These are phyloP conservation scores for Moesziomyces aphidis DNA, from an alignment of 1,284 basidiomycete species.

Conservation along the genomic window DNA sequence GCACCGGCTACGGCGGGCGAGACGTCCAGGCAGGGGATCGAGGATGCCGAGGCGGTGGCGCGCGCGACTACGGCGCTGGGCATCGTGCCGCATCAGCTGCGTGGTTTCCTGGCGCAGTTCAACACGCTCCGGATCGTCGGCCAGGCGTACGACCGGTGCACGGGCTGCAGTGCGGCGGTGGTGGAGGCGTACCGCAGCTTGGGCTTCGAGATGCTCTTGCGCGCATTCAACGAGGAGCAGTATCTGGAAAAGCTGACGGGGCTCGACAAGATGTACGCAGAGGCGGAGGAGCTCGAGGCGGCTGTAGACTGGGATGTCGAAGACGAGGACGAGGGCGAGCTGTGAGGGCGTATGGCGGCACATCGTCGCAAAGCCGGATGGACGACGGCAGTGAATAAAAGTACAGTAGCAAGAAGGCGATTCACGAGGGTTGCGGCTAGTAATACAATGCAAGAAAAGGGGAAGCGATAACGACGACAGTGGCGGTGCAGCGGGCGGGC, in stretches of 20 bases:
- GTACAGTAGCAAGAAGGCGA: constrained; percentile 10
- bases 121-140: constrained; percentile 84
- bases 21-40: constrained; percentile 15
- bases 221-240: constrained; percentile 82
- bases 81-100: constrained; percentile 90
- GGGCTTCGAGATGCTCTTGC: constrained; percentile 82
- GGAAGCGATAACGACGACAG: neutral
- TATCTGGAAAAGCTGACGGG: constrained; percentile 87
- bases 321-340: constrained; percentile 35
- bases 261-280: constrained; percentile 74
- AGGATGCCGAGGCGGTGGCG: constrained; percentile 30
- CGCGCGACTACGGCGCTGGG: constrained; percentile 72
- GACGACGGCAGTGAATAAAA: neutral
- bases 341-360: constrained; percentile 1
- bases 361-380: too few relatives aligned
- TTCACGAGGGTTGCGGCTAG: constrained; percentile 6
- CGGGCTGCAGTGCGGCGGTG: constrained; percentile 75
- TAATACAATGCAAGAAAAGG: constrained; percentile 31
- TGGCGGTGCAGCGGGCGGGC: too few relatives aligned
- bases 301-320: constrained; percentile 54
- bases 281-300: constrained; percentile 54
- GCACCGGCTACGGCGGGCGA: constrained; percentile 43
- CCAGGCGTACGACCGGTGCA: constrained; percentile 86
- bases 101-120: constrained; percentile 89
- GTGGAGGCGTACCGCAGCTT: constrained; percentile 70